These are phyloP conservation scores for Ceratocystis cacaofunesta DNA, from an alignment of 2,329 filamentous ascomycete species.

Conservation along the genomic window DNA sequence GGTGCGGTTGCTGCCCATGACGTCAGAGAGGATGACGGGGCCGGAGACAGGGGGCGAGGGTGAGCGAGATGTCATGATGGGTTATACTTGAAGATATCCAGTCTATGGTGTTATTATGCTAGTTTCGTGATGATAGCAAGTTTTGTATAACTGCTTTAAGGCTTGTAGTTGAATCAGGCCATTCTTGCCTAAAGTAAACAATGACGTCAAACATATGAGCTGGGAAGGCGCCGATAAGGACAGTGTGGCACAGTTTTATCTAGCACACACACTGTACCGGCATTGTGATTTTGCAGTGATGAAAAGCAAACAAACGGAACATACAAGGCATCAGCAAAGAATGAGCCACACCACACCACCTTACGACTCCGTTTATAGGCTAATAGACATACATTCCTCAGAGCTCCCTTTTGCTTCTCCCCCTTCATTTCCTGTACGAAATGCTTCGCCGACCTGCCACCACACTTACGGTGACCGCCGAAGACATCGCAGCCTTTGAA, in stretches of 20 bases:
- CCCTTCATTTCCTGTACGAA: not conserved
- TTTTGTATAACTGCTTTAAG: not conserved
- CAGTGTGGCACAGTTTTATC: constrained; percentile 9
- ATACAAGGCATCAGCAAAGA: too few species aligned
- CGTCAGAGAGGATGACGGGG: constrained; percentile 58
- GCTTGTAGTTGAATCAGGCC: not conserved
- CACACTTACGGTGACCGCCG: constrained; percentile 50
- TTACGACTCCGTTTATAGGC: too few species aligned
- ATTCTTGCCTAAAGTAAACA: not conserved
- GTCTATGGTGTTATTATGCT: not conserved
- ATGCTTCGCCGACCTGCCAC: constrained; percentile 58
- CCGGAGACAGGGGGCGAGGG: not conserved
- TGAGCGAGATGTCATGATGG: not conserved
- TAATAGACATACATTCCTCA: not conserved
- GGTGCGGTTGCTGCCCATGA: constrained; percentile 61
- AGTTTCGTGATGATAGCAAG: not conserved
- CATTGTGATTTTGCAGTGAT: not conserved
- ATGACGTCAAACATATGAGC: not conserved
- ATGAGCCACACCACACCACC: not conserved
- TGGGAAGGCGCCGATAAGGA: constrained; percentile 5
- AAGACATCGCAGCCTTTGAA: constrained; percentile 58
- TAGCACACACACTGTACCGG: not conserved
- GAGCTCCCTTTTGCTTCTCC: not conserved
- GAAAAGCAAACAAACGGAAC: not conserved
- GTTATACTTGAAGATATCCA: not conserved